Conservation (phyloP, 306 rosid species). For the Prunus davidiana region DNA sequence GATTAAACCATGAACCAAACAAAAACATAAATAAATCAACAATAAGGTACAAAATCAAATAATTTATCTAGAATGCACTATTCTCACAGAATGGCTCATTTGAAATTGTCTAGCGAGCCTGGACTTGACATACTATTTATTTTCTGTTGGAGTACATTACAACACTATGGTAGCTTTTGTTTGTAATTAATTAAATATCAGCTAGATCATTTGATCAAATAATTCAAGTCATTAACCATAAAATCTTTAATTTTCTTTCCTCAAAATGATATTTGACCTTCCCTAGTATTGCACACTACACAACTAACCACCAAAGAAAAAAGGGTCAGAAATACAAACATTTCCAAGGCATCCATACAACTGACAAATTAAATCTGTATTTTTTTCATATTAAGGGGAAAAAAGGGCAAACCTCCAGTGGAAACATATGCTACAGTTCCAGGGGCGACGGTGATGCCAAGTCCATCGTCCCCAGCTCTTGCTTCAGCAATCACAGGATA, state of each 20-base stretch:
- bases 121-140: too few relatives aligned
- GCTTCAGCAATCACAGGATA: slow-evolving; percentile 71
- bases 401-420: slow-evolving; percentile 62
- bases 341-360: not conserved
- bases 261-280: too few relatives aligned
- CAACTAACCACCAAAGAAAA: too few relatives aligned
- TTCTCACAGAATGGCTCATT: not conserved
- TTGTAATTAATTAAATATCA: too few relatives aligned
- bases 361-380: not conserved
- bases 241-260: too few relatives aligned
- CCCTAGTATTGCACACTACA: too few relatives aligned
- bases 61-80: not conserved
- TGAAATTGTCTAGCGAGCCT: too few relatives aligned
- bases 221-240: too few relatives aligned
- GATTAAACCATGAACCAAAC: not conserved
- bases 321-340: not conserved
- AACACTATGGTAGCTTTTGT: too few relatives aligned
- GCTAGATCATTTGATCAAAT: too few relatives aligned
- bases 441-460: slow-evolving; percentile 52
- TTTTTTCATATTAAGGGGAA: not conserved
- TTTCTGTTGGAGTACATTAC: too few relatives aligned
- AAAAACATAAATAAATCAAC: not conserved
- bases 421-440: slow-evolving; percentile 85
- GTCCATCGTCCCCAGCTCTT: slow-evolving; percentile 77
- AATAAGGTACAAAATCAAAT: not conserved